Percentiles rank a stretch among this genome's conserved stretches.
Conservation (phyloP, 306 rosid genomes). For the Oxytropis ochrocephala region DNA sequence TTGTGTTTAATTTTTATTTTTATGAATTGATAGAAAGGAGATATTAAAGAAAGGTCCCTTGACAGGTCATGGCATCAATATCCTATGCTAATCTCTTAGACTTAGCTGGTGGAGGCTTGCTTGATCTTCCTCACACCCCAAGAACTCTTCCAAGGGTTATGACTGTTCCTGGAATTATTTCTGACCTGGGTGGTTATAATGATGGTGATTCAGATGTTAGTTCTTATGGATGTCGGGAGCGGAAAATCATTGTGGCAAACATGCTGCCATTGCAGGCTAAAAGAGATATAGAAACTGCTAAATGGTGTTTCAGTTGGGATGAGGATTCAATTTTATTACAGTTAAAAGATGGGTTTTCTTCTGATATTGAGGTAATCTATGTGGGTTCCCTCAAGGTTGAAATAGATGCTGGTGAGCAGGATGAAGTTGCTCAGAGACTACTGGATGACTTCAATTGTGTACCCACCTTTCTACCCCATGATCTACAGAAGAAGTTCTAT, state of each 20-base stretch:
- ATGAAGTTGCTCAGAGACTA: constrained; percentile 67
- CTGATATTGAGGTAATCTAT: constrained; percentile 65
- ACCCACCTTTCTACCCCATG: constrained; percentile 73
- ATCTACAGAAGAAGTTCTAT: constrained; percentile 57
- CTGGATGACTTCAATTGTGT: constrained; percentile 66
- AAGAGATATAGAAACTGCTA: constrained; percentile 50
- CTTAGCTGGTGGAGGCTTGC: constrained; percentile 50
- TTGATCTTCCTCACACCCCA: constrained; percentile 61
- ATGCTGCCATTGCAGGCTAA: constrained; percentile 73
- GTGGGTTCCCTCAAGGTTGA: constrained; percentile 80
- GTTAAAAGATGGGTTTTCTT: constrained; percentile 59
- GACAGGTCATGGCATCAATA: constrained; percentile 46
- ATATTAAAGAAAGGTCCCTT: constrained; percentile 11
- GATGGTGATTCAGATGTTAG: constrained; percentile 61
- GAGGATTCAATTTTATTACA: constrained; percentile 72
- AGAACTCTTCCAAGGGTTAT: constrained; percentile 63
- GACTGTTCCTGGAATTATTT: constrained; percentile 72
- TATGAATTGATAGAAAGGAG: constrained; percentile 18
- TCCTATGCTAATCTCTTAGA: constrained; percentile 52
- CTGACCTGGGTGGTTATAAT: constrained; percentile 49
- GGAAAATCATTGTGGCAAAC: constrained; percentile 76
- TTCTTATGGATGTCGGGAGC: constrained; percentile 54
- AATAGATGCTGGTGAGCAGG: constrained; percentile 62
- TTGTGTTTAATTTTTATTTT: not conserved
- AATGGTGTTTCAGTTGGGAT: constrained; percentile 74